Evolutionary conservation across 2,329 filamentous ascomycete species (phyloP), one percentile per base, ranked within the genome.

Genomic region (Metarhizium guizhouense): DNA sequence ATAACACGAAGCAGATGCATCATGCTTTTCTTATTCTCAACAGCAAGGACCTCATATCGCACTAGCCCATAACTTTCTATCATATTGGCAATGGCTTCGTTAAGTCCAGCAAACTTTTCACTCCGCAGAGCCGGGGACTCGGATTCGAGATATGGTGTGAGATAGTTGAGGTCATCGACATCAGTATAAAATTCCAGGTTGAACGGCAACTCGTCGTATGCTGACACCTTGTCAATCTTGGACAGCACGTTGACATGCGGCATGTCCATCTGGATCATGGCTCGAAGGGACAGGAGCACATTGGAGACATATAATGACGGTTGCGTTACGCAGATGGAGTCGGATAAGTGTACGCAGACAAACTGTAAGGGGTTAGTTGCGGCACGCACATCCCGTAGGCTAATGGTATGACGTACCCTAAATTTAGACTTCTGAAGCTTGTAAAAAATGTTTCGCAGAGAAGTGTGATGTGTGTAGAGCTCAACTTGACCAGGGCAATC

Each of bases 401-500:
- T 42, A 6, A 18, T 16, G 7, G 6, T 30, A 25, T 29, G 7
- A 52, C 54, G 8, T 76, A 96, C 93, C 79, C 94, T 85, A 70
- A 95, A 97, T 58, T 89, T 91, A 63, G 93, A 72, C 75, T 95
- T 96, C 73, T 96, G 88, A 57, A 99, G 79, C 69, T 83, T 85
- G 67, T 91, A 88, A 71, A 99, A 92, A 60, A 99, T 92, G 66
- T 95, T 95, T 56, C 94, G 84, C 62, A 99, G 75, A 14, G 91
- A 95, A 56, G 86, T 85, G 73, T 99, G 94, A 68, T 97, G 94
- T 49, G 93, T 97, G 67, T 96, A 97, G 6, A 99, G 81, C 73
- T 99, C 94, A 51, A 97, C 93, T 70, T 99, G 94, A 0, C 94
- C 94, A 0, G 94, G 94, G 62, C 94, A 97, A 74, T 99, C 94